Base-by-base conservation (phyloP, 2,329 filamentous ascomycete genomes). In the Fusarium sp. region DNA sequence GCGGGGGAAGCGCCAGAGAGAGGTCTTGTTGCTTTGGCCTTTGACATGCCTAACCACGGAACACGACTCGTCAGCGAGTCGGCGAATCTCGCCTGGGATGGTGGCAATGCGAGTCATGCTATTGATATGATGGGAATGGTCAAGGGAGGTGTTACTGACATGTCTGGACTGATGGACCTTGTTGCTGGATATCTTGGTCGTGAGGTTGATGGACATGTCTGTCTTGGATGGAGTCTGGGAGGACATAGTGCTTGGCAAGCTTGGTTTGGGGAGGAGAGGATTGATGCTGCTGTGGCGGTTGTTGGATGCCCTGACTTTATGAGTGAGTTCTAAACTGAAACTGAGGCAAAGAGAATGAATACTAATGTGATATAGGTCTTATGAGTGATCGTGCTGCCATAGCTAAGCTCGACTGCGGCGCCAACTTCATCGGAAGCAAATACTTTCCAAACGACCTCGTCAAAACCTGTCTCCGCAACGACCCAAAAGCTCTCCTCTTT, bases 21-120 rank as follows among this genome's bases (percentile, higher is more conserved):
- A 81, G 91, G 91, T 0, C 80, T 98, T 40, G 89, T 98, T 54
- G 93, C 92, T 2, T 87, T 94, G 11, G 87, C 91, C 2, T 97
- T 97, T 79, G 96, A 98, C 80, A 93, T 97, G 82, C 87, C 95
- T 49, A 98, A 98, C 79, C 96, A 98, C 80, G 96, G 96, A 25
- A 85, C 87, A 3, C 84, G 96, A 59, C 79, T 89, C 64, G 87
- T 95, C 2, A 85, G 90, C 73, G 81, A 86, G 7, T 72, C 84
- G 16, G 89, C 91, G 25, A 98, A 97, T 77, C 84, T 90, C 72
- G 85, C 90, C 4, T 98, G 94, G 95, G 86, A 87, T 44, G 80
- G 87, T 36, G 93, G 93, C 29, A 97, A 97, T 76, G 82, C 85
- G 34, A 87, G 84, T 6, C 96, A 98, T 81, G 95, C 93, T 0